A percentile compares a stretch with the other conserved stretches of the same genome.
phyloP scores from a whole-genome alignment of 2,329 filamentous ascomycete genomes.

The Exophiala dermatitidis region DNA sequence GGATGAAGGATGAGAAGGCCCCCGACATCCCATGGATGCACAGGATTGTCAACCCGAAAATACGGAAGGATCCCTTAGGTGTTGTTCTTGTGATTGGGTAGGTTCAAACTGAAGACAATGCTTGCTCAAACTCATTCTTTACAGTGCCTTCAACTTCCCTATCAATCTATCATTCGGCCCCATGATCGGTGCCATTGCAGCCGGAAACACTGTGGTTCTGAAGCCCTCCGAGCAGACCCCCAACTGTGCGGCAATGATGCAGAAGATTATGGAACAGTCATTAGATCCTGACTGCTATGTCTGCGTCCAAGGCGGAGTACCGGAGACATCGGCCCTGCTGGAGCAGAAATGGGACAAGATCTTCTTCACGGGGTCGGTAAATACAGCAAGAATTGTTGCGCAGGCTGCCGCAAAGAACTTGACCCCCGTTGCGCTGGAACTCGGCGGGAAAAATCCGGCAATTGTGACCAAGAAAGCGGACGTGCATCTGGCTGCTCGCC shows the following conservation, averaged over 20 bases:
- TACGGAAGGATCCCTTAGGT: conserved; percentile 83
- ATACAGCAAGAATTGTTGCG: conserved; percentile 77
- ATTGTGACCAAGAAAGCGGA: conserved; percentile 82
- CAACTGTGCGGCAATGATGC: conserved; percentile 66
- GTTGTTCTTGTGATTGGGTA: conserved; percentile 75
- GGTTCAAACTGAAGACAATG: conserved; percentile 20
- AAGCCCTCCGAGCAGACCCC: conserved; percentile 86
- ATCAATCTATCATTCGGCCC: conserved; percentile 72
- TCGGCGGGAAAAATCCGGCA: conserved; percentile 86
- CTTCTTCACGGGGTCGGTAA: conserved; percentile 79
- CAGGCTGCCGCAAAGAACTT: conserved; percentile 83
- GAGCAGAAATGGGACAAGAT: conserved; percentile 96
- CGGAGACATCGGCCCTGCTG: conserved; percentile 73
- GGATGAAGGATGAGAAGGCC: conserved; percentile 73
- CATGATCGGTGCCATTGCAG: conserved; percentile 80
- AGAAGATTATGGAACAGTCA: conserved; percentile 66
- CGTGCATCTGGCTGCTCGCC: conserved; percentile 68
- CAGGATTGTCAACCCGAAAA: conserved; percentile 62
- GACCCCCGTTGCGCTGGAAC: conserved; percentile 81
- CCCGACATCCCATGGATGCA: conserved; percentile 62
- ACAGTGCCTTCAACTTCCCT: conserved; percentile 83
- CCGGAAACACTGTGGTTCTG: conserved; percentile 79
- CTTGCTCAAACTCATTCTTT: conserved; percentile 10
- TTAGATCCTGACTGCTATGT: conserved; percentile 72
- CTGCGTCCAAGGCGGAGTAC: conserved; percentile 71